phyloP scores from a whole-genome alignment of 805 yeast genomes.

The Suhomyces tanzawaensis region DNA sequence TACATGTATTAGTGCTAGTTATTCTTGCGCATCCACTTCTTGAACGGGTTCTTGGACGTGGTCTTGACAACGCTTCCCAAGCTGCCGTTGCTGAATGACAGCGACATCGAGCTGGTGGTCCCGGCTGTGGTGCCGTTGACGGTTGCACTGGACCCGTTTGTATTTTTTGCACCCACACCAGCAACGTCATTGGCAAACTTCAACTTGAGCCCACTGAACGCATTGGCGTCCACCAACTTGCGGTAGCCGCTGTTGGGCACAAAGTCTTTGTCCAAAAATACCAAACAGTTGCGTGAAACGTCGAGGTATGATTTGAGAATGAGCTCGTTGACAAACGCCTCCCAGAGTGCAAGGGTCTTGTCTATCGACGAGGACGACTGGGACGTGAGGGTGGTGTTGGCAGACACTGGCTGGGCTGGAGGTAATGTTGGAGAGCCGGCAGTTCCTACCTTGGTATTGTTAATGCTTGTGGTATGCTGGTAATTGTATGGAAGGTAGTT shows the following conservation, averaged over 20 bases:
- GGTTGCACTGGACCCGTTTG: slow-evolving; percentile 6
- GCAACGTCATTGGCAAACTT: slow-evolving; percentile 21
- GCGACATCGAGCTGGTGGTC: slow-evolving; percentile 11
- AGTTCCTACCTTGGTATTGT: slow-evolving; percentile 7
- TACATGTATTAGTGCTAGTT: too few species aligned
- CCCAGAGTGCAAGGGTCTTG: slow-evolving; percentile 23
- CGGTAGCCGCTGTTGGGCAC: slow-evolving; percentile 24
- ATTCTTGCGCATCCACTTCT: slow-evolving; percentile 35
- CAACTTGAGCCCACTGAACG: slow-evolving; percentile 29
- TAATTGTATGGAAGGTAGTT: slow-evolving; percentile 20
- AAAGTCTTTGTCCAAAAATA: slow-evolving; percentile 24
- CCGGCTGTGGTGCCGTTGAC: slow-evolving; percentile 7
- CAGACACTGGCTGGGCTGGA: background rate
- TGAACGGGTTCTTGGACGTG: slow-evolving; percentile 36
- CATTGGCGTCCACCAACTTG: slow-evolving; percentile 29
- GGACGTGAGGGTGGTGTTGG: background rate
- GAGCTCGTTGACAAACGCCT: slow-evolving; percentile 30
- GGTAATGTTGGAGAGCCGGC: background rate
- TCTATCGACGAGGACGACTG: background rate
- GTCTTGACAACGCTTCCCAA: slow-evolving; percentile 20
- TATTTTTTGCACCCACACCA: background rate
- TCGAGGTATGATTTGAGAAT: slow-evolving; percentile 33
- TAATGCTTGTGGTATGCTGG: slow-evolving; percentile 10
- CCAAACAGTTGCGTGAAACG: slow-evolving; percentile 27
- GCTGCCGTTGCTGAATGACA: slow-evolving; percentile 24